Evolutionary conservation across 768 basidiomycete genomes (phyloP).

Genomic region (Suillus ampliporus): DNA sequence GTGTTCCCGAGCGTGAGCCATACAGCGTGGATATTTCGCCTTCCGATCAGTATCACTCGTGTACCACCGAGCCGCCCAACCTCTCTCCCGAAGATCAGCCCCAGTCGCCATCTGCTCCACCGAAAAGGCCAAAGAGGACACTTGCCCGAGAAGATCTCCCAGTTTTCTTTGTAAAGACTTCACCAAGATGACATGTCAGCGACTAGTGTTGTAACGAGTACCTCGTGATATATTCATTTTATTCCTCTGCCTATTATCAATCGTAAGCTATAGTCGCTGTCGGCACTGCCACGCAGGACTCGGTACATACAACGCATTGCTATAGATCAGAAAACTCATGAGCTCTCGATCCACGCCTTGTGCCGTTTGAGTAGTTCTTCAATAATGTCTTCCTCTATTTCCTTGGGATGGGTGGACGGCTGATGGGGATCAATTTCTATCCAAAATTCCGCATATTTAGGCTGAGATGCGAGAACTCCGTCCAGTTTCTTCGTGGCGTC

Average conservation of each 20-base stretch:
- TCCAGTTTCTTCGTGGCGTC: constrained; percentile 19
- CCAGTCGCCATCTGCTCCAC: not conserved
- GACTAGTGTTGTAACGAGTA: not conserved
- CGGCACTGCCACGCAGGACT: not conserved
- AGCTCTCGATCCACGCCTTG: constrained; percentile 60
- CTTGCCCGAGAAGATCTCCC: not conserved
- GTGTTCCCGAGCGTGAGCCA: not conserved
- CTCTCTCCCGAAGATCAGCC: not conserved
- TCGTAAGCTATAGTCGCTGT: not conserved
- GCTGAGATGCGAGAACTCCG: constrained; percentile 22
- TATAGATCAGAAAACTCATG: not conserved
- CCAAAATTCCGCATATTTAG: constrained; percentile 61
- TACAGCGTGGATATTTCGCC: not conserved
- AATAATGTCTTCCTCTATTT: constrained; percentile 95
- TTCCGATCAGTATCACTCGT: not conserved
- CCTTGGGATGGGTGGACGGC: constrained; percentile 50
- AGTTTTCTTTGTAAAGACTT: not conserved
- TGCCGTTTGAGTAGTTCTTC: constrained; percentile 77
- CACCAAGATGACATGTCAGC: not conserved
- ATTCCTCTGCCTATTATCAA: not conserved
- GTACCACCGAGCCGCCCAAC: not conserved
- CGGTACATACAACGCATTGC: not conserved
- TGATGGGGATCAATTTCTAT: constrained; percentile 58
- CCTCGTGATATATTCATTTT: not conserved
- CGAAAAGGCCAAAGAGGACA: not conserved